Conservation (phyloP, 768 basidiomycete genomes). For the Hygrophoropsis aurantiaca region DNA sequence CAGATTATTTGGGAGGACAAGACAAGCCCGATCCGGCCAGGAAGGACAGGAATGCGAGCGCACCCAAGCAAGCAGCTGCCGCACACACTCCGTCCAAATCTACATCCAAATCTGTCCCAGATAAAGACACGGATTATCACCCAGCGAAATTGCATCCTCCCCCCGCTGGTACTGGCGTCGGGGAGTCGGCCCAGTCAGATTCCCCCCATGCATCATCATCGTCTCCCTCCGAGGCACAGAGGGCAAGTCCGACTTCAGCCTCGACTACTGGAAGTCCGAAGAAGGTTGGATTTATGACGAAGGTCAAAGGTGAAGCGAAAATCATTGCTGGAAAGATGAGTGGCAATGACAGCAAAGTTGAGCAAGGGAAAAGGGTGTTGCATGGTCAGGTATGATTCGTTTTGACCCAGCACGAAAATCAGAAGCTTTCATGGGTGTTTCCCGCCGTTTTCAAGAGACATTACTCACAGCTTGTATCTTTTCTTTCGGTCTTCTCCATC, state of each 20-base stretch:
- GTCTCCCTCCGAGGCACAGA: no score
- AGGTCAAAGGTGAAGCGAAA: slow-evolving; percentile 34
- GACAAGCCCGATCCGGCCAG: background rate
- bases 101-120: background rate
- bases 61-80: slow-evolving; percentile 3
- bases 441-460: no score
- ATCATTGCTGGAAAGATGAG: slow-evolving; percentile 30
- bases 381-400: slow-evolving; percentile 21
- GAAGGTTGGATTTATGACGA: slow-evolving; percentile 25
- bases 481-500: no score
- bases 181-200: slow-evolving; percentile 3
- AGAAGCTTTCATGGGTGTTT: no score
- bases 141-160: slow-evolving; percentile 28
- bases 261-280: slow-evolving; percentile 8
- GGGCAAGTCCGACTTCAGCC: background rate
- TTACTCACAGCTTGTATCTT: no score
- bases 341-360: slow-evolving; percentile 26
- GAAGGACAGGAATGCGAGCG: background rate
- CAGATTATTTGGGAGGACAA: background rate
- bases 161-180: slow-evolving; percentile 14
- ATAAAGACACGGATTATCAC: slow-evolving; percentile 18
- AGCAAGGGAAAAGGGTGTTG: slow-evolving; percentile 25
- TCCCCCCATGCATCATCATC: no score
- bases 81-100: no score
- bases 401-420: no score